phyloP scores from a whole-genome alignment of 345 rosid species.

The Moricandia arvensis region DNA sequence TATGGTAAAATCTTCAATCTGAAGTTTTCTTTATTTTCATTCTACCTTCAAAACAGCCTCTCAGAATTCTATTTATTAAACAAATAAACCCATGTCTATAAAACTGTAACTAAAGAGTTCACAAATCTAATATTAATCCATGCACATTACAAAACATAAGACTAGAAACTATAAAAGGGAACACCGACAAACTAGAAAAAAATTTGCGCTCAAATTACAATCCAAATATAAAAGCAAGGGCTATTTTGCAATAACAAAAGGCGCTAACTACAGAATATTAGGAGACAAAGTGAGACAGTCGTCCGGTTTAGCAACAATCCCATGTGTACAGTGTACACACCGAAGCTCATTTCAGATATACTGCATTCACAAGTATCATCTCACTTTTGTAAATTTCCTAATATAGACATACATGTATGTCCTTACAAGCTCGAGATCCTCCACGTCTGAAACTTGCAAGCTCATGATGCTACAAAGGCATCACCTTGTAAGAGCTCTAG shows the following conservation, averaged over 20 bases:
- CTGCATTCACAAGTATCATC: neutral
- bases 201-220: neutral
- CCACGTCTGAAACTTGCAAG: slow-evolving; percentile 12
- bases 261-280: neutral
- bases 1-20: neutral
- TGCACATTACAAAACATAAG: neutral
- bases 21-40: neutral
- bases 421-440: neutral
- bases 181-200: neutral
- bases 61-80: neutral
- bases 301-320: neutral
- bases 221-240: neutral
- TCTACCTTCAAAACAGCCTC: neutral
- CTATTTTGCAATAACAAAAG: neutral
- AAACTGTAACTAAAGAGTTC: neutral
- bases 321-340: slow-evolving; percentile 1
- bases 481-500: neutral
- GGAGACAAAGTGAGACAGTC: neutral
- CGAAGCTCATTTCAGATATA: neutral
- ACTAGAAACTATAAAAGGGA: neutral
- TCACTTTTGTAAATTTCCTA: neutral
- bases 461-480: slow-evolving; percentile 15
- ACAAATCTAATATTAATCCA: neutral
- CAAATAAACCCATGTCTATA: neutral
- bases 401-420: neutral